phyloP scores from a whole-genome alignment of 2,329 filamentous ascomycete species.

The Truncatella angustata region DNA sequence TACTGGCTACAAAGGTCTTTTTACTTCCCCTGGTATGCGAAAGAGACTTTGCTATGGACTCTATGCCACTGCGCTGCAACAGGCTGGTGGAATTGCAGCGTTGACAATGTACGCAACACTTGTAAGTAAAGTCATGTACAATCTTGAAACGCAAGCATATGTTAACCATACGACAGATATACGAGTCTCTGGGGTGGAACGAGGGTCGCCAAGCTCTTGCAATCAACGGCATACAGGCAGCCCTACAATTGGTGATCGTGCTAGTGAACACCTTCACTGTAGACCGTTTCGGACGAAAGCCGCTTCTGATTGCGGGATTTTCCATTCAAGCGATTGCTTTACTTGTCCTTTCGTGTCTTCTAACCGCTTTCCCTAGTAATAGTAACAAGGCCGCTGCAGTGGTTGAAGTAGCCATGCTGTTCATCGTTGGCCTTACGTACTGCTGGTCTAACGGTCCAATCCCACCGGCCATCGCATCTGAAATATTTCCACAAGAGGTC shows the following conservation, averaged over 20 bases:
- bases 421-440: not conserved
- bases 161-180: not conserved
- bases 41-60: not conserved
- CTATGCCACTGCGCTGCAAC: constrained; percentile 1
- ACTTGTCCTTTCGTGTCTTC: not conserved
- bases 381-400: not conserved
- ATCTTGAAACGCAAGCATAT: not conserved
- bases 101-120: constrained; percentile 1
- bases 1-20: not conserved
- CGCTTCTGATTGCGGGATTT: not conserved
- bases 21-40: not conserved
- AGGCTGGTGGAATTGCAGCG: not conserved
- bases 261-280: not conserved
- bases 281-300: not conserved
- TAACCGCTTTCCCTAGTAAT: not conserved
- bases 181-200: not conserved
- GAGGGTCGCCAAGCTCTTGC: not conserved
- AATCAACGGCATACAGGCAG: not conserved
- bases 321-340: not conserved
- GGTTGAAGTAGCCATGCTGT: not conserved
- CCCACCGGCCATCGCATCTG: not conserved
- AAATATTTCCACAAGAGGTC: constrained; percentile 1
- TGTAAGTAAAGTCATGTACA: not conserved
- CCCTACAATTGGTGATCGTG: not conserved
- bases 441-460: not conserved